Percentiles rank a stretch among this genome's conserved stretches.
Conservation (phyloP, 192 early-diverging fungal species). For the Fimicolochytrium jonesii region DNA sequence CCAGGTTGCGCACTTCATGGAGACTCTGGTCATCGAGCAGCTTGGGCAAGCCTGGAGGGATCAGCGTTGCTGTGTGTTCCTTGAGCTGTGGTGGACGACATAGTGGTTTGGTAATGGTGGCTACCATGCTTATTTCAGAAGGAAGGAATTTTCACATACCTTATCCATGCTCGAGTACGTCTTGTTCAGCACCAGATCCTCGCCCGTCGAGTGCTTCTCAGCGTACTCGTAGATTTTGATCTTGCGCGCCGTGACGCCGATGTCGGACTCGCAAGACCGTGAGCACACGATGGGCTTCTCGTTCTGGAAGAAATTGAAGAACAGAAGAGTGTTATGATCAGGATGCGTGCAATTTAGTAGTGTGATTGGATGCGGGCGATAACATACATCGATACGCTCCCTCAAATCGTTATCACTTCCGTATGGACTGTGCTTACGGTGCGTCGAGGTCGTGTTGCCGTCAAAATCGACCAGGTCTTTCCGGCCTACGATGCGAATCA, state of each 20-base stretch:
- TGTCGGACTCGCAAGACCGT: constrained; percentile 15
- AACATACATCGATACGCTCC: constrained; percentile 1
- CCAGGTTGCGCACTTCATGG: constrained; percentile 16
- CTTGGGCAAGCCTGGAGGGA: constrained; percentile 26
- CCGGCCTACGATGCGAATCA: no score
- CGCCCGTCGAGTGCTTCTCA: constrained; percentile 13
- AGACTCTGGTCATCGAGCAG: constrained; percentile 25
- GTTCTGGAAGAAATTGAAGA: constrained; percentile 2
- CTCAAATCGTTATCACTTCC: constrained; percentile 20
- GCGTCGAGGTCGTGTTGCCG: constrained; percentile 24
- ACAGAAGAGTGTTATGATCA: no score
- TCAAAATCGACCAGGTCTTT: constrained; percentile 25
- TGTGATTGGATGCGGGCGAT: no score
- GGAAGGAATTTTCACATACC: no score
- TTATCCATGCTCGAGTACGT: constrained; percentile 22
- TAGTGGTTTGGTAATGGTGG: no score
- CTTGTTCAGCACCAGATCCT: constrained; percentile 30
- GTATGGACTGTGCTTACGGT: constrained; percentile 18
- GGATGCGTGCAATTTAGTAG: no score
- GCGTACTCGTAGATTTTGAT: constrained; percentile 31
- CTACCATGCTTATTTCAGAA: no score
- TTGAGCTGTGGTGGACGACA: no score
- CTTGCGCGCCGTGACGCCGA: constrained; percentile 24
- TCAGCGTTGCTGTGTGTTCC: constrained; percentile 18
- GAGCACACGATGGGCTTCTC: constrained; percentile 22